Evolutionary conservation across 768 basidiomycete genomes (phyloP), one percentile per base, ranked within the genome.

Genomic region (Rhizopogon vesiculosus): DNA sequence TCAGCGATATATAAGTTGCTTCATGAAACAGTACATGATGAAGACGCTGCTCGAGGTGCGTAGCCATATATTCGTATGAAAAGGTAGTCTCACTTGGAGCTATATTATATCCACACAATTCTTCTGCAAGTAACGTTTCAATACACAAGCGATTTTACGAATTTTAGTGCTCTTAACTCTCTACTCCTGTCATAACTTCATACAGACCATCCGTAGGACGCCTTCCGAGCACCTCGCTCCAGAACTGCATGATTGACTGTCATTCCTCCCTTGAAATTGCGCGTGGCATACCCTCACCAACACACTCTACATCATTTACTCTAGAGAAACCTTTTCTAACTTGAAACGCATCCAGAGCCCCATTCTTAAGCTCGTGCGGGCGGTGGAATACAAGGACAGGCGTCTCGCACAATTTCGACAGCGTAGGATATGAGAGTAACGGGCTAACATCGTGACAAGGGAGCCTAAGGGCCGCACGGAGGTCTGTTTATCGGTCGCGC

Each of bases 171-270:
- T 35, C 22, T 45, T 42, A 49, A 38, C 18, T 39, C 8, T 25
- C 45, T 5, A 53, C 56, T 2, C 71, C 64, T 9, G 64, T 79
- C 78, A 86, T 78, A 8, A 92, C 84, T 59, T 91, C 86, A 56
- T 87, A 88, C 56, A 89, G 62, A 9, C 84, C 87, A 5, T 84
- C 79, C 9, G 72, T 76, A 59, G 78, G 77, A 63, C 87, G 79
- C 58, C 74, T 78, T 1, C 71, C 74, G 16, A 94, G 72, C 41
- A 71, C 69, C 64, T 85, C 81, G 61, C 91, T 88, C 92, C 92
- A 95, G 69, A 93, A 93, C 56, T 78, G 73, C 89, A 96, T 93
- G 45, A 94, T 79, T 1, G 85, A 84, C 63, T 83, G 80, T 91
- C 91, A 94, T 62, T 93, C 91, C 10, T 83, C 82, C 61, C 73